Conservation (phyloP, 2,329 filamentous ascomycete species). For the Aspergillus awamori region DNA sequence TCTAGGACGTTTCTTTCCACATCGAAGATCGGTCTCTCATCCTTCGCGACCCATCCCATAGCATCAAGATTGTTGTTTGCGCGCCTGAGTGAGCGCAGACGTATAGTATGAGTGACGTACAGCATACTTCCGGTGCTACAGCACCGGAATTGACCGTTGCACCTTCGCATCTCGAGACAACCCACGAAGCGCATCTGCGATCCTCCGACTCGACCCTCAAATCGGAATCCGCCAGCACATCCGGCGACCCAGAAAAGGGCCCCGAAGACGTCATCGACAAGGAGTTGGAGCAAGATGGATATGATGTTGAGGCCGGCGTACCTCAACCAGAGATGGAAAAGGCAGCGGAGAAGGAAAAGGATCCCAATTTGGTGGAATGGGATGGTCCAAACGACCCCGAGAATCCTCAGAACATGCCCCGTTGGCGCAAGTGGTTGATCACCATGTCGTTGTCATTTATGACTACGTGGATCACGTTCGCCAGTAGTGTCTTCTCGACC, state of each 20-base stretch:
- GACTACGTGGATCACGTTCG: conserved; percentile 53
- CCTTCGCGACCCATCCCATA: not conserved
- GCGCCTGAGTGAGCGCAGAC: not conserved
- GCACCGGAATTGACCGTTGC: conserved; percentile 9
- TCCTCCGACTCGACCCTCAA: conserved; percentile 19
- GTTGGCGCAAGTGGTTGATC: conserved; percentile 45
- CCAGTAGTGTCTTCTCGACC: conserved; percentile 51
- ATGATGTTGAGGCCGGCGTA: conserved; percentile 15
- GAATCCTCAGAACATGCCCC: conserved; percentile 35
- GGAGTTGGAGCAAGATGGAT: conserved; percentile 16
- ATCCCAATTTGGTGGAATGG: conserved; percentile 37
- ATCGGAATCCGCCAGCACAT: conserved; percentile 13
- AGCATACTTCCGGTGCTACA: conserved; percentile 3
- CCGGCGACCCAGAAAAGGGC: conserved; percentile 13
- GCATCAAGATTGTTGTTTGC: not conserved
- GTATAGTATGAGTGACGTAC: not conserved
- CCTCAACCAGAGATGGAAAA: conserved; percentile 11
- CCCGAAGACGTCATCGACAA: conserved; percentile 2
- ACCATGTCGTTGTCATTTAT: conserved; percentile 33
- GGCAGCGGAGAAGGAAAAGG: conserved; percentile 18
- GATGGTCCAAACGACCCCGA: conserved; percentile 38
- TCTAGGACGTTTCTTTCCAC: not conserved
- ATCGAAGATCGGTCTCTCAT: not conserved
- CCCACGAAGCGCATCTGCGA: conserved; percentile 6
- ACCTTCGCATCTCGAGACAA: conserved; percentile 11